Evolutionary conservation across 1,284 basidiomycete genomes (phyloP), one percentile per base, ranked within the genome.

Genomic region (Violaceomyces palustris): DNA sequence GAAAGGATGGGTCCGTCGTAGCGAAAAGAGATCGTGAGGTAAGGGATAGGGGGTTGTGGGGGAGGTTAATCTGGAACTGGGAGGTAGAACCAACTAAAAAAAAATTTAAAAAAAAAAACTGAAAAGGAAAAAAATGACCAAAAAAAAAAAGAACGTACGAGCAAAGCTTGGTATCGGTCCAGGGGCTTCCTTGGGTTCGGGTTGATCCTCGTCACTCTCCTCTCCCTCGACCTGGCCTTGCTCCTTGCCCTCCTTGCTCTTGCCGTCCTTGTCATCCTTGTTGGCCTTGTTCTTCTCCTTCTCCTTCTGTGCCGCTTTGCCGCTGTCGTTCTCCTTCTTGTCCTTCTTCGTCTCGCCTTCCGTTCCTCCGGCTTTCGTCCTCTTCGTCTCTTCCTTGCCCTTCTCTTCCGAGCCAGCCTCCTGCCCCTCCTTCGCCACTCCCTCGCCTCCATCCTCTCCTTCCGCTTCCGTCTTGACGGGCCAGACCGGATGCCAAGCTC

Each of bases 401-500:
- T 50, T 4, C 40, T 50, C 48, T 9, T 50, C 44, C 4, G 39
- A 12, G 14, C 14, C 40, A 28, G 46, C 42, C 38, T 55, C 42
- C 24, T 50, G 45, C 8, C 21, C 35, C 31, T 45, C 48, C 27
- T 45, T 51, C 38, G 15, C 42, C 12, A 43, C 57, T 11, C 24
- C 35, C 11, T 32, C 22, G 4, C 32, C 34, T 15, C 40, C 36
- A 5, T 47, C 41, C 15, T 48, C 31, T n/a, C n/a, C n/a, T n/a
- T 62, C 47, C 1, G 23, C 19, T 19, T 12, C 12, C 3, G 45
- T 36, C 21, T 44, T 41, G 2, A 10, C 21, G 75, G 21, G 82
- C 82, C 29, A 85, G 83, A 44, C 56, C 55, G 52, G 58, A 48
- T 4, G 60, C 90, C 90, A 97, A 12, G 93, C 91, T 30, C 92